A percentile compares a stretch with the other conserved stretches of the same genome.
These are phyloP conservation scores for Penicillium occitanis DNA, from an alignment of 2,329 filamentous ascomycete genomes.

Conservation along the genomic window DNA sequence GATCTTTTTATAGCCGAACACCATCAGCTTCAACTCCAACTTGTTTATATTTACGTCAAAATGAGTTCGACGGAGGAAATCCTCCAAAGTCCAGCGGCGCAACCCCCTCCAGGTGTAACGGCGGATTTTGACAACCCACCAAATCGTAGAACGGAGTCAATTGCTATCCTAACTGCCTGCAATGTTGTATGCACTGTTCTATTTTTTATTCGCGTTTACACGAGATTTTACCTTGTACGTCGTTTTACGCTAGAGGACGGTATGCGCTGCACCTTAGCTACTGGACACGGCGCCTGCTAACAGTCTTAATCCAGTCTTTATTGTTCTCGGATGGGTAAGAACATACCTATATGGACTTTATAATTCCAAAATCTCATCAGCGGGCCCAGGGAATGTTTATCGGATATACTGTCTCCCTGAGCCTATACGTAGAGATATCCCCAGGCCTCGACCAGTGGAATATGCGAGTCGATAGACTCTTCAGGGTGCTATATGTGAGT, in stretches of 20 bases:
- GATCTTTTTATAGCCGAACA: background rate
- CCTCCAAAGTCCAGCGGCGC: background rate
- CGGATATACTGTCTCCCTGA: background rate
- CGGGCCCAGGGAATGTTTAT: background rate
- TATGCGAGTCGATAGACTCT: background rate
- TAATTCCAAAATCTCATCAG: background rate
- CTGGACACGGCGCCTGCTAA: background rate
- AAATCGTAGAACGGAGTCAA: background rate
- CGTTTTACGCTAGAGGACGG: constrained; percentile 7
- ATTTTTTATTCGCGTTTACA: background rate
- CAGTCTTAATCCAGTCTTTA: background rate
- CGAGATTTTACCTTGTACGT: background rate
- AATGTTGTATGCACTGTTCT: background rate
- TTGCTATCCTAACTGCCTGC: background rate
- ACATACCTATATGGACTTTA: background rate
- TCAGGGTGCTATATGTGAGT: background rate
- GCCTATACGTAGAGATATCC: background rate
- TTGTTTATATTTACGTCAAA: background rate
- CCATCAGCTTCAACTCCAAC: background rate
- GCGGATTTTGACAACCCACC: background rate
- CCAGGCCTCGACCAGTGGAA: background rate
- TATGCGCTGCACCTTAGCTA: background rate
- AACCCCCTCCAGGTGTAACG: background rate
- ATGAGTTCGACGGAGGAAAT: background rate
- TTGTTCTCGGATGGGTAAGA: constrained; percentile 10